A percentile compares a stretch with the other conserved stretches of the same genome.
Evolutionary conservation across 306 rosid genomes (phyloP).

Genomic region (Cucurbita argyrosperma): DNA sequence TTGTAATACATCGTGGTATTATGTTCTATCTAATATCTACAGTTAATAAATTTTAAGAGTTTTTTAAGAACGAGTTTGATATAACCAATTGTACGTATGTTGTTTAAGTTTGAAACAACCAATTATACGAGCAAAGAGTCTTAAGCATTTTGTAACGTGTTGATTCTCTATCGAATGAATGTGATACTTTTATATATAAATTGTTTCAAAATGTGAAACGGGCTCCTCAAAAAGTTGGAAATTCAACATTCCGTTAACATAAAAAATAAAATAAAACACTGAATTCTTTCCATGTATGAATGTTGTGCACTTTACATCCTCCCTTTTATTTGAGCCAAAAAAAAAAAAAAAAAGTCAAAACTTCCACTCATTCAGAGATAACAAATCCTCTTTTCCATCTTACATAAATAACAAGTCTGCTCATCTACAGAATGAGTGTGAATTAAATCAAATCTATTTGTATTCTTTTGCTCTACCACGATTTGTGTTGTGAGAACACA

Average conservation of each 20-base stretch:
- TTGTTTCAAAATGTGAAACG: too few relatives aligned
- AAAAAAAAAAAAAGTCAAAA: background rate
- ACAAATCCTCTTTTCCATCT: background rate
- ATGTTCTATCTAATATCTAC: too few relatives aligned
- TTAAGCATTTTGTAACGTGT: too few relatives aligned
- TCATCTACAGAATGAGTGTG: background rate
- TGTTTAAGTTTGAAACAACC: too few relatives aligned
- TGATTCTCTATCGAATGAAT: too few relatives aligned
- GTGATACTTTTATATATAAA: too few relatives aligned
- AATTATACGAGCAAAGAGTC: too few relatives aligned
- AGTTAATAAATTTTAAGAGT: too few relatives aligned
- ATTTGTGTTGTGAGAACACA: slow-evolving; percentile 3
- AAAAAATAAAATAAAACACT: background rate
- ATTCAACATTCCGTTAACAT: background rate
- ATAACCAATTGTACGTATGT: too few relatives aligned
- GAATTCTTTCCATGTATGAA: background rate
- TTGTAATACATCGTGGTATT: too few relatives aligned
- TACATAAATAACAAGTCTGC: background rate
- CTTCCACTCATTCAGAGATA: background rate
- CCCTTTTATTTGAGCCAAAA: background rate
- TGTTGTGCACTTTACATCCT: background rate
- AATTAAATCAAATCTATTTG: background rate
- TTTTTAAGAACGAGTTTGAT: too few relatives aligned
- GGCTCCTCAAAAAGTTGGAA: too few relatives aligned
- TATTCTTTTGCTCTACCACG: background rate